A percentile compares a stretch with the other conserved stretches of the same genome.
Evolutionary conservation across 2,329 filamentous ascomycete genomes (phyloP).

Genomic region (Setomelanomma holmii): DNA sequence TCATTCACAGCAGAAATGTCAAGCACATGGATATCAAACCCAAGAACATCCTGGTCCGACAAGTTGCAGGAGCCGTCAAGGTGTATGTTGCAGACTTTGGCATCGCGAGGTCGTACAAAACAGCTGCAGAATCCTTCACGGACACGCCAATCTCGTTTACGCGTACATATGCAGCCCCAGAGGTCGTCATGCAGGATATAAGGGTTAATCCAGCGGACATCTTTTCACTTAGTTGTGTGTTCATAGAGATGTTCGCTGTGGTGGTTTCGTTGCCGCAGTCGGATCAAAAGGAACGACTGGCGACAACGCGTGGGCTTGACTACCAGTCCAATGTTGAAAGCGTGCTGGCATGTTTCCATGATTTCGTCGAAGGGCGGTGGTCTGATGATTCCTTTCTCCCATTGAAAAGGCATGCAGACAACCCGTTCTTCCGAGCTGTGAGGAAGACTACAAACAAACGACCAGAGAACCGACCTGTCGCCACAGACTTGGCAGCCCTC

Average conservation of each 20-base stretch:
- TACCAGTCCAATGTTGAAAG: not conserved
- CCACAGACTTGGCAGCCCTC: not conserved
- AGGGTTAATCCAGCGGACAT: conserved; percentile 26
- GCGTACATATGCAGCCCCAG: conserved; percentile 28
- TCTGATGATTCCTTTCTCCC: not conserved
- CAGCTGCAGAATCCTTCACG: conserved; percentile 1
- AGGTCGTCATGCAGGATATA: conserved; percentile 23
- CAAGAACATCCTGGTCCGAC: conserved; percentile 27
- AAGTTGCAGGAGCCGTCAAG: conserved; percentile 2
- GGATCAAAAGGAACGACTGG: not conserved
- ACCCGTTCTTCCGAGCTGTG: not conserved
- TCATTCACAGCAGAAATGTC: conserved; percentile 18
- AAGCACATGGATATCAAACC: conserved; percentile 41
- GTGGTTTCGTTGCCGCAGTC: not conserved
- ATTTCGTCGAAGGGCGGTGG: not conserved
- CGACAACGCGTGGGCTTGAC: not conserved
- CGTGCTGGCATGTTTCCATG: not conserved
- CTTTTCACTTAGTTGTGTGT: conserved; percentile 34
- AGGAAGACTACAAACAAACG: not conserved
- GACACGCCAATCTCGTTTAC: conserved; percentile 23
- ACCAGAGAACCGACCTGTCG: not conserved
- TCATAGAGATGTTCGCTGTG: conserved; percentile 25
- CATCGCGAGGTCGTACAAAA: conserved; percentile 26
- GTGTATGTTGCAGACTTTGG: conserved; percentile 37
- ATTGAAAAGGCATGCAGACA: not conserved